Conservation (phyloP, 169 alveolate species). For the Ichthyophthirius multifiliis region DNA sequence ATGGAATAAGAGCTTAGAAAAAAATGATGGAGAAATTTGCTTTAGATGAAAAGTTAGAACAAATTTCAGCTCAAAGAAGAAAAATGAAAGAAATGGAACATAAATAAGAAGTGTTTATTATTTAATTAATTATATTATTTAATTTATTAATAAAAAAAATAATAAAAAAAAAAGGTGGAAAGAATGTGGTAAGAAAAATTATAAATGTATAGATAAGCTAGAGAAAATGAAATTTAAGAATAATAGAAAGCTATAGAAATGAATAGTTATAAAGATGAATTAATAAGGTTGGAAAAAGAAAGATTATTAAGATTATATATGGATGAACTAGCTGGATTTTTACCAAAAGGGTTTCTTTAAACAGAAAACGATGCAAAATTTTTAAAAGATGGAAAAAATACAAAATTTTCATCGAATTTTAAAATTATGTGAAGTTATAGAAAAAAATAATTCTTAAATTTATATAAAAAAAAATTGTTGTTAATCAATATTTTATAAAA, state of each 20-base stretch:
- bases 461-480: no score
- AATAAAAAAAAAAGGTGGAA: slow-evolving; percentile 42
- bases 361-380: slow-evolving; percentile 44
- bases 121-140: neutral
- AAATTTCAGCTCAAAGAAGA: slow-evolving; percentile 76
- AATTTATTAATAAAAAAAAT: neutral
- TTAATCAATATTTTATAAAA: no score
- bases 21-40: slow-evolving; percentile 81
- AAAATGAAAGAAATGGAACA: slow-evolving; percentile 81
- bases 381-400: slow-evolving; percentile 29
- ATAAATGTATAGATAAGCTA: slow-evolving; percentile 56
- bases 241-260: slow-evolving; percentile 33
- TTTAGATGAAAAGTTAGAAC: slow-evolving; percentile 80
- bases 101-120: slow-evolving; percentile 61
- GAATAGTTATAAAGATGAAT: slow-evolving; percentile 61
- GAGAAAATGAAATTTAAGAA: slow-evolving; percentile 69
- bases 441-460: no score
- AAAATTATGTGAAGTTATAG: slow-evolving; percentile 14
- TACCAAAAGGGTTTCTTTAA: slow-evolving; percentile 74
- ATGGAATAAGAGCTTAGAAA: slow-evolving; percentile 77
- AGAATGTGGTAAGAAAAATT: slow-evolving; percentile 73
- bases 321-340: slow-evolving; percentile 56
- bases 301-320: slow-evolving; percentile 70
- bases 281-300: slow-evolving; percentile 73
- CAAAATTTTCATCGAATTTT: neutral